Percentiles rank a stretch among this genome's conserved stretches.
phyloP scores from a whole-genome alignment of 108 stramenopile genomes.

The Cyclotella kingstonii region DNA sequence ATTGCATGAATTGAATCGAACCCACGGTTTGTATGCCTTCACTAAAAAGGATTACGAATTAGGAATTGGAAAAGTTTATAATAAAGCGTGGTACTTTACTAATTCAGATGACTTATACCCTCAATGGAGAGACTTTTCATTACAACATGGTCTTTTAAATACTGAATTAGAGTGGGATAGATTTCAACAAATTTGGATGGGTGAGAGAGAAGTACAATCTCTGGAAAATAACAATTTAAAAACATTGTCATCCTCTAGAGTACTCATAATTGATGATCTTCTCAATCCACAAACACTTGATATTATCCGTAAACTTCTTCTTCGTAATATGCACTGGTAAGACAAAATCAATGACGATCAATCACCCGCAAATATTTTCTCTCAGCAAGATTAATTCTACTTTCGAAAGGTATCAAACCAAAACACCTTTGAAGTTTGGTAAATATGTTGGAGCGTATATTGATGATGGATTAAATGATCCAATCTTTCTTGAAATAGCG shows the following conservation, averaged over 20 bases:
- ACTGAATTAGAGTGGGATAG: conserved; percentile 20
- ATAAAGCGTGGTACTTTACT: conserved; percentile 49
- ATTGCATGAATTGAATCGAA: conserved; percentile 38
- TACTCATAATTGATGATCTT: conserved; percentile 35
- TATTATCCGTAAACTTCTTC: conserved; percentile 20
- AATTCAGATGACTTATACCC: conserved; percentile 39
- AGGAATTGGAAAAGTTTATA: conserved; percentile 54
- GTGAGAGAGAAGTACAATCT: background rate
- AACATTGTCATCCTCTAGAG: conserved; percentile 7
- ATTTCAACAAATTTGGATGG: conserved; percentile 30
- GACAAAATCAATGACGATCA: background rate
- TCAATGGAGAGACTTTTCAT: conserved; percentile 16
- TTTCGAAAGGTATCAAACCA: conserved; percentile 51
- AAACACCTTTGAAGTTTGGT: conserved; percentile 60
- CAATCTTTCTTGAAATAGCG: conserved; percentile 54
- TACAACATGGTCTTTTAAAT: conserved; percentile 4
- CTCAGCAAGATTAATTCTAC: background rate
- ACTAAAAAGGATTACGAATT: conserved; percentile 39
- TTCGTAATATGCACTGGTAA: conserved; percentile 35
- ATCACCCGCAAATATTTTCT: background rate
- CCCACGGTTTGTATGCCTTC: conserved; percentile 61
- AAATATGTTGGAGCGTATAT: conserved; percentile 72
- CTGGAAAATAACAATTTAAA: background rate
- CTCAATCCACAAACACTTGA: conserved; percentile 11
- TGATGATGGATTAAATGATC: conserved; percentile 71